Evolutionary conservation across 2,329 filamentous ascomycete genomes (phyloP).

Genomic region (Graphilbum ipis-grandicollis): DNA sequence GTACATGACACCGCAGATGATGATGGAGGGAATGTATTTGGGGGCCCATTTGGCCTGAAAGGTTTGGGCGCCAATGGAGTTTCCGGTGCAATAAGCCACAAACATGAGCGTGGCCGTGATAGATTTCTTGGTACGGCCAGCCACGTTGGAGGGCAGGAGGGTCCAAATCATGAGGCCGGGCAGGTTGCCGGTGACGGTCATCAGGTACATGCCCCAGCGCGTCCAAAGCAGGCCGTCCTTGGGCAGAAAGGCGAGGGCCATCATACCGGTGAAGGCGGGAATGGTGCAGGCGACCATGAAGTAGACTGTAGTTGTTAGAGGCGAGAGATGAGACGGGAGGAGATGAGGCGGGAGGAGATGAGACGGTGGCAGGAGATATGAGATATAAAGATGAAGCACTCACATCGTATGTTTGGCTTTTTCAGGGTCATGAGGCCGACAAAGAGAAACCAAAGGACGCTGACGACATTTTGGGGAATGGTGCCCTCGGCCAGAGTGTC

Average conservation of each 20-base stretch:
- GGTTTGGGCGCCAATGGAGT: slow-evolving; percentile 6
- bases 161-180: slow-evolving; percentile 6
- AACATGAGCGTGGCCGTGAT: slow-evolving; percentile 7
- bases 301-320: no score
- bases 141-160: slow-evolving; percentile 6
- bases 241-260: slow-evolving; percentile 15
- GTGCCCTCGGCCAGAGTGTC: slow-evolving; percentile 17
- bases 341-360: no score
- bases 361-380: no score
- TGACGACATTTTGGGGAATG: slow-evolving; percentile 15
- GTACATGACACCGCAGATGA: slow-evolving; percentile 6
- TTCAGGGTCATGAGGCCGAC: slow-evolving; percentile 15
- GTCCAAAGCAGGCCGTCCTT: slow-evolving; percentile 13
- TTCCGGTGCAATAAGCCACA: slow-evolving; percentile 6
- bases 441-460: slow-evolving; percentile 17
- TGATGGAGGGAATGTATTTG: slow-evolving; percentile 5
- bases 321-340: no score
- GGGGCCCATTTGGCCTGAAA: slow-evolving; percentile 6
- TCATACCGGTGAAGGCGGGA: slow-evolving; percentile 15
- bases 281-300: slow-evolving; percentile 15
- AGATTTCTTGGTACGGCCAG: slow-evolving; percentile 7
- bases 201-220: slow-evolving; percentile 16
- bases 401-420: slow-evolving; percentile 11
- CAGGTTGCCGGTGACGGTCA: slow-evolving; percentile 9
- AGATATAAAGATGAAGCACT: no score